Conservation (phyloP, 2,329 filamentous ascomycete genomes). For the Penicillium sp. region DNA sequence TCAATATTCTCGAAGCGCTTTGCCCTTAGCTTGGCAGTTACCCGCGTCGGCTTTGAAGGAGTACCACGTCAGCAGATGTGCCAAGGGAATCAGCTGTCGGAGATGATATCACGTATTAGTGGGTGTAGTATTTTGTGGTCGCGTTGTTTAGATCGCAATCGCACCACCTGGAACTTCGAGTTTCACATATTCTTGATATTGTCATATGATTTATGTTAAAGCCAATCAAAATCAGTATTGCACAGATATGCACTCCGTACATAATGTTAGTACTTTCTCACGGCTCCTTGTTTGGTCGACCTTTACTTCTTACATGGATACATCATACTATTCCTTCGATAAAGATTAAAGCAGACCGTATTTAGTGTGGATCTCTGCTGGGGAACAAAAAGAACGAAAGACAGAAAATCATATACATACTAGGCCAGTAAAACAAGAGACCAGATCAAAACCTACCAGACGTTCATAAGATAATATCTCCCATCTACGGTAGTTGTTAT, state of each 20-base stretch:
- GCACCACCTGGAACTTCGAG: neutral
- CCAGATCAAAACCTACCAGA: neutral
- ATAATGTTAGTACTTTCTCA: neutral
- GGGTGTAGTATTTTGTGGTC: neutral
- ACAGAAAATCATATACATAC: too few relatives aligned
- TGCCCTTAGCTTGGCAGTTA: neutral
- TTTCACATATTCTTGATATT: neutral
- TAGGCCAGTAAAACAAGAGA: too few relatives aligned
- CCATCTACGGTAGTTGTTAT: neutral
- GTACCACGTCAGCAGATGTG: neutral
- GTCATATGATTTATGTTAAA: neutral
- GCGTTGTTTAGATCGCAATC: neutral
- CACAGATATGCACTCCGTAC: neutral
- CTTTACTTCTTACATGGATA: neutral
- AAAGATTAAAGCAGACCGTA: neutral
- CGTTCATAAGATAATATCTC: too few relatives aligned
- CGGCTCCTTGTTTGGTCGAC: neutral
- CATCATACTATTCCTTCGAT: neutral
- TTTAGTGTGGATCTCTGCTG: neutral
- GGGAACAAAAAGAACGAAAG: neutral
- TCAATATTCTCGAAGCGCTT: slow-evolving; percentile 1
- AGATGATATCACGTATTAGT: neutral
- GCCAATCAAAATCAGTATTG: neutral
- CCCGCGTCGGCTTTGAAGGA: neutral
- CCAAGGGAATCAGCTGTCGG: neutral